Evolutionary conservation across 306 rosid genomes (phyloP), one percentile per base, ranked within the genome.

Genomic region (Trifolium dubium): DNA sequence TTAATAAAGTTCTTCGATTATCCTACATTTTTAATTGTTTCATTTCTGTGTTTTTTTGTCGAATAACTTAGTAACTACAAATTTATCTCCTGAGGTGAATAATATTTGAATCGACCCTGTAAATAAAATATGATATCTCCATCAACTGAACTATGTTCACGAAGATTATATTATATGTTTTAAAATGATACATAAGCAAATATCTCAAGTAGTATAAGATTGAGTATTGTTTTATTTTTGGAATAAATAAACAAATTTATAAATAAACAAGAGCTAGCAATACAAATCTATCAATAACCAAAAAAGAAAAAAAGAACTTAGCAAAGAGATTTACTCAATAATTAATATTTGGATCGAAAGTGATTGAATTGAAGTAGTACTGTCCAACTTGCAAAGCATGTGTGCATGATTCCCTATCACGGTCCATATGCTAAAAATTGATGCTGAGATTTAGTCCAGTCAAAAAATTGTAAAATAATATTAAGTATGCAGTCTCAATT

Each of bases 361-460:
- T 10, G n/a, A 56, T 28, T 56, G 1, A 18, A 53, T 8, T 53
- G 8, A 28, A 56, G 35, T 19, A 55, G 13, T 55, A 55, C 7
- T 10, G 34, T 56, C 63, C 63, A 56, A 55, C 15, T 56, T 56
- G 63, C 63, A 56, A 56, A 28, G 8, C 63, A 56, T 49, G 55
- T 49, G 55, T 7, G n/a, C 19, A 13, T 47, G 51, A 46, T 46
- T 46, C 51, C 6, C 2, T 46, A 12, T 13, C 3, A 14, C 4
- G 8, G 47, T 43, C 47, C 10, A 43, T 55, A 19, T 55, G 61
- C 14, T 54, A 55, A 0, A 56, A 56, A 29, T 28, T 56, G 63
- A 28, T 10, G 63, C 15, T 28, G 37, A 56, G n/a, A 56, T 11
- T 28, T 12, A 28, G 63, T 56, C 63, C 14, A 11, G 63, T 56